These are phyloP conservation scores for Citrullus mucosospermus DNA, from an alignment of 306 rosid species.

Conservation along the genomic window DNA sequence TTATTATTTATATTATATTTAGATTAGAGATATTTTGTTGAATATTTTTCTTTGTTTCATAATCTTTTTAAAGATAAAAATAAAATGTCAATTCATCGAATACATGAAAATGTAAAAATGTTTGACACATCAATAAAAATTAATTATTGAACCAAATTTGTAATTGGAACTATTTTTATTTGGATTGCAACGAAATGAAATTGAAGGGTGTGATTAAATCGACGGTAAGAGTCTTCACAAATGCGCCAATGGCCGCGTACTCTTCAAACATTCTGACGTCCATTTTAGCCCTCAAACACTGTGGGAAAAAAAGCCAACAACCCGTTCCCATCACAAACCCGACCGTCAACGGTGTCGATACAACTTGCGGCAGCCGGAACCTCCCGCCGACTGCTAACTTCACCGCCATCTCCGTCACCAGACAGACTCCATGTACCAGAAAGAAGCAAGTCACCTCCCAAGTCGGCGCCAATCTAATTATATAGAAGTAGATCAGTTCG, in stretches of 20 bases:
- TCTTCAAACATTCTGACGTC: background rate
- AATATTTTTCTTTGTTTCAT: too few relatives aligned
- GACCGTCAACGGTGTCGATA: too few relatives aligned
- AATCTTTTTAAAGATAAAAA: too few relatives aligned
- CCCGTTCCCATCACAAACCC: background rate
- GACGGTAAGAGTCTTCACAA: background rate
- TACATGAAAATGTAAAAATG: too few relatives aligned
- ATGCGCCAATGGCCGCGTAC: background rate
- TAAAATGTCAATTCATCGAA: too few relatives aligned
- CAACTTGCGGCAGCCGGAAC: background rate
- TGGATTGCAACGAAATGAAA: too few relatives aligned
- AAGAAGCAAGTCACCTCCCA: slow-evolving; percentile 51
- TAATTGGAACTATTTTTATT: too few relatives aligned
- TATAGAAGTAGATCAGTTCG: slow-evolving; percentile 37
- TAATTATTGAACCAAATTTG: too few relatives aligned
- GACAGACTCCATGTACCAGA: slow-evolving; percentile 41
- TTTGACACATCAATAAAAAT: too few relatives aligned
- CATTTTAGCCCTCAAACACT: background rate
- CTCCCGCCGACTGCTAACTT: background rate
- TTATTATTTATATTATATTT: too few relatives aligned
- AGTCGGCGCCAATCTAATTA: slow-evolving; percentile 40
- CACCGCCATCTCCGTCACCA: background rate
- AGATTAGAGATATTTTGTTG: too few relatives aligned
- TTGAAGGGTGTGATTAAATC: too few relatives aligned
- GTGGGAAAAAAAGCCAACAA: background rate